These are phyloP conservation scores for Phytophthora parvispora DNA, from an alignment of 352 stramenopile genomes.

Conservation along the genomic window DNA sequence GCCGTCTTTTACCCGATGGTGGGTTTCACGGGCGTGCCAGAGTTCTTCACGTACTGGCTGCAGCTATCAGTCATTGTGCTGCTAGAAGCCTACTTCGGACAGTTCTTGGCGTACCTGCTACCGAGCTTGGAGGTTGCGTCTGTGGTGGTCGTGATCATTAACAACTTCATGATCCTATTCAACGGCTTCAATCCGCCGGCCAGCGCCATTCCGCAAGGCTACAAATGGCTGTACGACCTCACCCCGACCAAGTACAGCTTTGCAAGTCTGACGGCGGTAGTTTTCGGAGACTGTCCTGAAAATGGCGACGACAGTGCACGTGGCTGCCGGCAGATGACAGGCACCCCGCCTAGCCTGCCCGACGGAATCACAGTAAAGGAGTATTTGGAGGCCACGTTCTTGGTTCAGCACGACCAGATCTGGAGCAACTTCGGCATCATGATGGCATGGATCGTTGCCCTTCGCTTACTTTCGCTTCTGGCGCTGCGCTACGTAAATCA, in stretches of 20 bases:
- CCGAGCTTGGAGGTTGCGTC: background rate
- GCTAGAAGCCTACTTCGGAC: too few relatives aligned
- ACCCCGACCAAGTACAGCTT: background rate
- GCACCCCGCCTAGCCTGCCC: background rate
- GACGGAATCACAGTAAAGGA: too few relatives aligned
- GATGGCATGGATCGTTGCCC: background rate
- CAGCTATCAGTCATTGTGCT: too few relatives aligned
- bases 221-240: too few relatives aligned
- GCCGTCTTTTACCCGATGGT: conserved; percentile 1
- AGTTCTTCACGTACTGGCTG: conserved; percentile 5
- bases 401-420: background rate
- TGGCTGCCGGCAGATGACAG: conserved; percentile 1
- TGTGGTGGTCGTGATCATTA: background rate
- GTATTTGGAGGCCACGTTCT: conserved; percentile 1
- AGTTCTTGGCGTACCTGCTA: too few relatives aligned
- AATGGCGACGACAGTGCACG: background rate
- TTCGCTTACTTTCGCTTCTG: background rate
- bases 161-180: background rate
- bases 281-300: background rate
- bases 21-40: background rate
- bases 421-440: background rate
- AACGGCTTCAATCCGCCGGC: conserved; percentile 4
- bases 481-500: background rate
- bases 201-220: too few relatives aligned
- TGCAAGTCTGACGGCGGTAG: background rate